A percentile compares a stretch with the other conserved stretches of the same genome.
These are phyloP conservation scores for Beauveria asiatica DNA, from an alignment of 2,329 filamentous ascomycete species.

Conservation along the genomic window DNA sequence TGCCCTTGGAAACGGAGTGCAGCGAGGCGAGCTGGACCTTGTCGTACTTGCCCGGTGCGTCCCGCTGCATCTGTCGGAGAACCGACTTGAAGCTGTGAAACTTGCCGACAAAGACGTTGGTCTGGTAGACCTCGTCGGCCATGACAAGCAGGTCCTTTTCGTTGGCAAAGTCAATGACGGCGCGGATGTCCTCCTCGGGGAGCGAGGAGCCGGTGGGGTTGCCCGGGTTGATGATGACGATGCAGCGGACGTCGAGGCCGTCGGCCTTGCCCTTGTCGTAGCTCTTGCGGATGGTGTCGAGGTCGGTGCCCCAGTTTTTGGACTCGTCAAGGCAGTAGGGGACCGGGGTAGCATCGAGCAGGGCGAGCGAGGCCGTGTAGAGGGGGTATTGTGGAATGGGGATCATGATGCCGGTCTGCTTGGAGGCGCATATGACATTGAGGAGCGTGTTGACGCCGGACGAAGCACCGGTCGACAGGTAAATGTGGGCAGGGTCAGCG, in stretches of 20 bases:
- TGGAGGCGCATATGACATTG: constrained; percentile 73
- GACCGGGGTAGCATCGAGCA: constrained; percentile 79
- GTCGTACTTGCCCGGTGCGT: constrained; percentile 68
- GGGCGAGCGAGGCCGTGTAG: constrained; percentile 84
- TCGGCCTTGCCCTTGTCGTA: constrained; percentile 66
- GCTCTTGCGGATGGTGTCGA: constrained; percentile 65
- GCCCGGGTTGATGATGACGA: constrained; percentile 96
- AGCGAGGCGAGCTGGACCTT: constrained; percentile 81
- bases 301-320: constrained; percentile 78
- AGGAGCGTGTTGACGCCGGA: constrained; percentile 92
- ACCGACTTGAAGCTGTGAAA: constrained; percentile 95
- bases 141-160: constrained; percentile 81
- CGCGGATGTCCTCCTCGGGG: constrained; percentile 66
- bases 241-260: constrained; percentile 80
- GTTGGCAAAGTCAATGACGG: constrained; percentile 78
- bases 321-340: constrained; percentile 91
- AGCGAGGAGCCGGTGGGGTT: constrained; percentile 93
- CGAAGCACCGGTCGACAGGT: constrained; percentile 84
- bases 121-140: constrained; percentile 98
- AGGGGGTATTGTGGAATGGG: constrained; percentile 97
- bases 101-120: constrained; percentile 89
- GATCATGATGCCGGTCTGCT: constrained; percentile 75
- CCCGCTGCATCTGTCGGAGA: constrained; percentile 71
- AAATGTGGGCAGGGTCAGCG: constrained; percentile 72
- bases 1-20: constrained; percentile 93